phyloP scores from a whole-genome alignment of 768 basidiomycete species.

The Mycena epipterygia region DNA sequence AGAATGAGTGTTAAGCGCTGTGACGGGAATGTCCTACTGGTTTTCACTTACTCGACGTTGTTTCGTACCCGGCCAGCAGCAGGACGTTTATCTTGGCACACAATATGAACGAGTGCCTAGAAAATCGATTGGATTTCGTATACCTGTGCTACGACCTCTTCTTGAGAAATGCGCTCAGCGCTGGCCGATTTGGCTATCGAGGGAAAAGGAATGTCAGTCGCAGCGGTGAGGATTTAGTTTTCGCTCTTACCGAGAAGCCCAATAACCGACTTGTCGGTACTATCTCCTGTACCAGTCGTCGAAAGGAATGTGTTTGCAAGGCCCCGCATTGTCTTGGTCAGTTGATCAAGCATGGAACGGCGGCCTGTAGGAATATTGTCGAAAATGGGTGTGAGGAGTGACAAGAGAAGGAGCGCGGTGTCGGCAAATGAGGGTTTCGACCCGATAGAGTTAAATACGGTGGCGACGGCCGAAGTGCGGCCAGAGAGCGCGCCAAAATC shows the following conservation, averaged over 20 bases:
- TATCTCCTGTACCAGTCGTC: background rate
- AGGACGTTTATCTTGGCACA: conserved; percentile 15
- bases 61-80: conserved; percentile 22
- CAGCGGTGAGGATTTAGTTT: no score
- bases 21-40: no score
- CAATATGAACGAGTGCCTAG: background rate
- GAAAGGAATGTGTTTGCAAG: conserved; percentile 12
- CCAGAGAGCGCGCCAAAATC: conserved; percentile 16
- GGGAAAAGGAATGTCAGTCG: background rate
- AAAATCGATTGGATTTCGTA: background rate
- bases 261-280: background rate
- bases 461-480: background rate
- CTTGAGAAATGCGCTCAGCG: background rate
- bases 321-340: background rate
- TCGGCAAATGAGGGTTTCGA: background rate
- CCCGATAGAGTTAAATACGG: conserved; percentile 2
- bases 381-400: background rate
- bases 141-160: conserved; percentile 11
- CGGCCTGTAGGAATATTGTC: background rate
- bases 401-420: background rate
- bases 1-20: background rate
- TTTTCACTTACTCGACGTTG: conserved; percentile 11
- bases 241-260: background rate
- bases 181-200: background rate
- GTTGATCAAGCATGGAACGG: background rate